Conservation (phyloP, 2,329 filamentous ascomycete species). For the Pestalotiopsis sp. region DNA sequence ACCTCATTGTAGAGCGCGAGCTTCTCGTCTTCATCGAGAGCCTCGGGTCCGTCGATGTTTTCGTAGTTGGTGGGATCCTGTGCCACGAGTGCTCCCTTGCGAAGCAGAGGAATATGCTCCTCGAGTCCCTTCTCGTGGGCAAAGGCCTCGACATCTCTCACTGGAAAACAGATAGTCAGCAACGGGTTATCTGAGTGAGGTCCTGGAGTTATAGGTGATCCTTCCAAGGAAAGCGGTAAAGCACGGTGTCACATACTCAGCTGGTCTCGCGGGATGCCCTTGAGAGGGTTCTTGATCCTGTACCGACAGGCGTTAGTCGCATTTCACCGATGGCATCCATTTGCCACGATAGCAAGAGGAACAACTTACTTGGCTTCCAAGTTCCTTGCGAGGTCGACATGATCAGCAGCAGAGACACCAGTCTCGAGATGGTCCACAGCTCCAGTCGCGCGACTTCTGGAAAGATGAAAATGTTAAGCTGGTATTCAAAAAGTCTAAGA, state of each 20-base stretch:
- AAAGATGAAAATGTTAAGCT: neutral
- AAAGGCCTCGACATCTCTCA: conserved; percentile 62
- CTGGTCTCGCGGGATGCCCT: conserved; percentile 51
- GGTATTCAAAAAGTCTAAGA: neutral
- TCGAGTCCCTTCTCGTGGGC: conserved; percentile 60
- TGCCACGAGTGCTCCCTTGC: conserved; percentile 74
- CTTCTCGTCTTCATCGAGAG: conserved; percentile 63
- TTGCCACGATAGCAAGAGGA: neutral
- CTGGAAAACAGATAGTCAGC: neutral
- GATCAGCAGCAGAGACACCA: conserved; percentile 29
- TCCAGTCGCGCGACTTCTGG: conserved; percentile 23
- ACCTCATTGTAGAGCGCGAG: conserved; percentile 63
- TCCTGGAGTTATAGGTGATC: too few relatives aligned
- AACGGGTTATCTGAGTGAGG: neutral
- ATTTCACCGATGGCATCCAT: neutral
- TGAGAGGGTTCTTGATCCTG: conserved; percentile 51
- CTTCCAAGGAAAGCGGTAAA: neutral
- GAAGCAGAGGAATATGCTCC: conserved; percentile 61
- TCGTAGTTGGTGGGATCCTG: conserved; percentile 70
- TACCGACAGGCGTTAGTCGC: neutral
- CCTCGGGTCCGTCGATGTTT: conserved; percentile 56
- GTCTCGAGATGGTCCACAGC: conserved; percentile 26
- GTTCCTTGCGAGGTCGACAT: conserved; percentile 41
- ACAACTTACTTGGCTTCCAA: conserved; percentile 46
- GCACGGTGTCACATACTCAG: conserved; percentile 35